A percentile compares a stretch with the other conserved stretches of the same genome.
phyloP scores from a whole-genome alignment of 2,329 filamentous ascomycete genomes.

The Xylaria sp. region DNA sequence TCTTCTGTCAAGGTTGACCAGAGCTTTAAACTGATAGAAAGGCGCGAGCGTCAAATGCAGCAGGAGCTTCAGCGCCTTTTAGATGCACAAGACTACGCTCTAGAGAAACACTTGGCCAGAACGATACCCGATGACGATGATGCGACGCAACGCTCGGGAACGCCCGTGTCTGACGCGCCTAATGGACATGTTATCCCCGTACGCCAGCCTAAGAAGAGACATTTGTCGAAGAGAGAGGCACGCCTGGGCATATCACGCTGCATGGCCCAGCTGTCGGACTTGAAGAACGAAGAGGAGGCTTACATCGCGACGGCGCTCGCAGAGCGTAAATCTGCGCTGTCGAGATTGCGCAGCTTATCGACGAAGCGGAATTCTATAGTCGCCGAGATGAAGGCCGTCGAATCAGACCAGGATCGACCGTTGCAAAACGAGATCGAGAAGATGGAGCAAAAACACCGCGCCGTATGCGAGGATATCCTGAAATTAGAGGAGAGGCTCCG shows the following conservation, averaged over 20 bases:
- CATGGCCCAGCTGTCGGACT: constrained; percentile 70
- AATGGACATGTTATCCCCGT: constrained; percentile 63
- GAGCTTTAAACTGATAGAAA: constrained; percentile 50
- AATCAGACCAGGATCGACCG: constrained; percentile 67
- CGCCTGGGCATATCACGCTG: constrained; percentile 72
- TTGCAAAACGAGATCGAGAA: constrained; percentile 69
- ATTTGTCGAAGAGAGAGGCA: constrained; percentile 68
- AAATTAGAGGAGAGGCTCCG: constrained; percentile 73
- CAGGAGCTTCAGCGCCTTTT: constrained; percentile 67
- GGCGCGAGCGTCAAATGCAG: constrained; percentile 65
- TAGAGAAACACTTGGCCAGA: constrained; percentile 55
- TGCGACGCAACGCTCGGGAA: constrained; percentile 25
- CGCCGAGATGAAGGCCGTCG: constrained; percentile 64
- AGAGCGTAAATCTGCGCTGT: constrained; percentile 67
- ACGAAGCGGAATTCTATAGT: constrained; percentile 62
- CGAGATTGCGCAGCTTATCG: constrained; percentile 65
- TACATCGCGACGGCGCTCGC: constrained; percentile 67
- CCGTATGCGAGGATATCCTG: constrained; percentile 71
- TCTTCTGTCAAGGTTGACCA: constrained; percentile 43
- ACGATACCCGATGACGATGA: constrained; percentile 29
- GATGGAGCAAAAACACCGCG: constrained; percentile 65
- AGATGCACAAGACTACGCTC: constrained; percentile 67
- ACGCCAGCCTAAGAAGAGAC: constrained; percentile 65
- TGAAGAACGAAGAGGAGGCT: constrained; percentile 76
- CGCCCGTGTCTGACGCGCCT: constrained; percentile 35